These are phyloP conservation scores for Pseudogymnoascus sp. DNA, from an alignment of 2,329 filamentous ascomycete species.

Conservation along the genomic window DNA sequence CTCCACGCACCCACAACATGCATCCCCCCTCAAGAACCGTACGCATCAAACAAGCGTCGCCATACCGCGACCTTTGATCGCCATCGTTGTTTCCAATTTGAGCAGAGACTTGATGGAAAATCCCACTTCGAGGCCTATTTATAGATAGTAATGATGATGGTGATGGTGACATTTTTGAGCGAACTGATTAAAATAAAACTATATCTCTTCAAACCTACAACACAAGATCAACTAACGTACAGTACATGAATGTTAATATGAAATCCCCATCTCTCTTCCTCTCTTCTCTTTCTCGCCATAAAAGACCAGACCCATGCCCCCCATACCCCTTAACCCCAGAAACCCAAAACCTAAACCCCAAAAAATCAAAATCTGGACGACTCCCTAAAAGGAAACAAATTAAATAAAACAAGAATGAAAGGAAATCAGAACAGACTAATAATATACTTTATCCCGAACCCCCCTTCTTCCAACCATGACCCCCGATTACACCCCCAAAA, in stretches of 20 bases:
- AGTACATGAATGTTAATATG: neutral
- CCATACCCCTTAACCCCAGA: neutral
- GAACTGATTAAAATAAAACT: neutral
- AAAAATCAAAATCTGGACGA: neutral
- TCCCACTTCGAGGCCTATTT: no score
- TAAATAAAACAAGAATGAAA: neutral
- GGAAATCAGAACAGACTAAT: neutral
- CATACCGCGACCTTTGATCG: no score
- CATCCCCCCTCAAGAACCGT: no score
- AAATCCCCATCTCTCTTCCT: neutral
- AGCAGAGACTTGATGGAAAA: no score
- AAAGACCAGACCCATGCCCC: neutral
- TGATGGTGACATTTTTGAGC: neutral
- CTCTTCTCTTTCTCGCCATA: neutral
- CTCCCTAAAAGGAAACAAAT: neutral
- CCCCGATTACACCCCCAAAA: neutral
- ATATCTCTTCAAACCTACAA: neutral
- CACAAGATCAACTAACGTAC: neutral
- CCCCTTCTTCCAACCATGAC: neutral
- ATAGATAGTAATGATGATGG: no score
- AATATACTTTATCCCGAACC: neutral
- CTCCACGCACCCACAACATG: no score
- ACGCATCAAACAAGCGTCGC: no score
- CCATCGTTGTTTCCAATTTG: no score
- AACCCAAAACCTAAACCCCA: no score